A percentile compares a stretch with the other conserved stretches of the same genome.
Conservation (phyloP, 768 basidiomycete species). For the Dictyophora rubrovolvata region DNA sequence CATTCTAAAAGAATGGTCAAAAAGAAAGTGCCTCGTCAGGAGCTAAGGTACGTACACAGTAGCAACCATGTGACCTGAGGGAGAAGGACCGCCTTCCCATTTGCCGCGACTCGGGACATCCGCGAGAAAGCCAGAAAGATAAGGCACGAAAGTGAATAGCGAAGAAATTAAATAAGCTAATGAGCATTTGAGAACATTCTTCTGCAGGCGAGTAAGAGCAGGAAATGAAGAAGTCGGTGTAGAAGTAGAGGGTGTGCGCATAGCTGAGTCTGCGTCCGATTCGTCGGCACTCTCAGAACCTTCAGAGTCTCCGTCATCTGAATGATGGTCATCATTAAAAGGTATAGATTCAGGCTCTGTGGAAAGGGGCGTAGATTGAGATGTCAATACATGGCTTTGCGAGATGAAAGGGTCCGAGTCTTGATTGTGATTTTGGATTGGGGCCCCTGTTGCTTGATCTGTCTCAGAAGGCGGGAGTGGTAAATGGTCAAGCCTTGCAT, state of each 20-base stretch:
- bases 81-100: constrained; percentile 43
- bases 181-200: constrained; percentile 80
- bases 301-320: not conserved
- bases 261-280: not conserved
- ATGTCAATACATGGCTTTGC: not conserved
- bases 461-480: not conserved
- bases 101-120: constrained; percentile 45
- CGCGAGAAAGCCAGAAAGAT: constrained; percentile 59
- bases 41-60: constrained; percentile 58
- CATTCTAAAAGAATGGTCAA: constrained; percentile 31
- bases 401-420: not conserved
- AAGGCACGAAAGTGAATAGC: constrained; percentile 83
- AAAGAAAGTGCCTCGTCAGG: not conserved
- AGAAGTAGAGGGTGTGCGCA: not conserved
- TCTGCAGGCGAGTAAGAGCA: constrained; percentile 30
- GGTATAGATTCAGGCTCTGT: not conserved
- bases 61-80: constrained; percentile 85
- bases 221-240: constrained; percentile 2
- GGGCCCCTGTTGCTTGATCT: not conserved
- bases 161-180: constrained; percentile 85
- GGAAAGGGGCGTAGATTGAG: not conserved
- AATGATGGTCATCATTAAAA: not conserved
- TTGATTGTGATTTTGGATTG: not conserved
- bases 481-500: not conserved
- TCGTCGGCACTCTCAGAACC: not conserved